phyloP scores from a whole-genome alignment of 2,329 filamentous ascomycete species.

The Epichloe baconii region DNA sequence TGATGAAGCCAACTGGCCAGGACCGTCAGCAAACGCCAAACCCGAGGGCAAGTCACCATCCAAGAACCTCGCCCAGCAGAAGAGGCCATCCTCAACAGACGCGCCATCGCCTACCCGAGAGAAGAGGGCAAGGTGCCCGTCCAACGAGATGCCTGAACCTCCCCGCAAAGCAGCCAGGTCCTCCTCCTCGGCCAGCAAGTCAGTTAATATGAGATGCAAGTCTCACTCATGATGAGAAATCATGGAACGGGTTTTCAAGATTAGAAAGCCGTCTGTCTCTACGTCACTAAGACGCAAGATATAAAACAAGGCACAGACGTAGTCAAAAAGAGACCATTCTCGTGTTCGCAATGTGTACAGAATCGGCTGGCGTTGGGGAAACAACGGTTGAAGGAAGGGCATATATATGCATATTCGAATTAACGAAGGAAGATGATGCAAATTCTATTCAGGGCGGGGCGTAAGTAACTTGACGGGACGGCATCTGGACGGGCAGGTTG shows the following conservation, averaged over 20 bases:
- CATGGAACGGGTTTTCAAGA: conserved; percentile 31
- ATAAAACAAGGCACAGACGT: not conserved
- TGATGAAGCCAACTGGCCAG: conserved; percentile 14
- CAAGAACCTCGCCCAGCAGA: conserved; percentile 5
- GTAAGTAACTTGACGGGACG: too few relatives aligned
- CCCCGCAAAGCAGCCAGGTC: conserved; percentile 16
- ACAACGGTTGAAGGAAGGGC: not conserved
- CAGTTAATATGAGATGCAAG: conserved; percentile 1
- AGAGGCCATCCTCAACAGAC: conserved; percentile 3
- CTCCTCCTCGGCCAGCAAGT: conserved; percentile 4
- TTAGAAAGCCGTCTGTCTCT: conserved; percentile 9
- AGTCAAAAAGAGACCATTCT: not conserved
- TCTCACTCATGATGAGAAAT: conserved; percentile 28
- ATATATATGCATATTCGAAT: not conserved
- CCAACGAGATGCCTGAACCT: conserved; percentile 11
- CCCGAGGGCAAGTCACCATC: conserved; percentile 8
- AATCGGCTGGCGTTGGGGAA: not conserved
- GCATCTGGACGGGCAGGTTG: too few relatives aligned
- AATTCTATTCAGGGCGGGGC: too few relatives aligned
- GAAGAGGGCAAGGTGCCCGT: conserved; percentile 19
- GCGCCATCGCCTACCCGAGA: conserved; percentile 9
- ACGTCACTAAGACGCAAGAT: not conserved
- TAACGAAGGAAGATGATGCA: too few relatives aligned
- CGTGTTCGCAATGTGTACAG: not conserved
- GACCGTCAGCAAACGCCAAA: conserved; percentile 8